These are phyloP conservation scores for Coemansia sp. DNA, from an alignment of 192 early-diverging fungal genomes.

Conservation along the genomic window DNA sequence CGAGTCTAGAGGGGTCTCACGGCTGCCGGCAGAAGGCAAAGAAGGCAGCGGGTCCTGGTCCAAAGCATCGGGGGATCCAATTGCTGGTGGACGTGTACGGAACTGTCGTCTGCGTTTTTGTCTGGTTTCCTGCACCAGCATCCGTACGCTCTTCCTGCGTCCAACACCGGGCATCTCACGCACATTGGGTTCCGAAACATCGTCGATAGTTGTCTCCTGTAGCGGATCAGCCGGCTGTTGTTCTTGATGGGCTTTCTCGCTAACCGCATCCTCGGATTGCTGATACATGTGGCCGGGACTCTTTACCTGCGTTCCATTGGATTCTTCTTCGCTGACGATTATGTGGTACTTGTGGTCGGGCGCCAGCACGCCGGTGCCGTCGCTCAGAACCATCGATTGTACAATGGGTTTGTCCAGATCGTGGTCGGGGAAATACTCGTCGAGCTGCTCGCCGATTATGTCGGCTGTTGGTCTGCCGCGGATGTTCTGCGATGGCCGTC, in stretches of 20 bases:
- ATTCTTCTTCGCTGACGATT: slow-evolving; percentile 35
- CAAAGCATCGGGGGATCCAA: not conserved
- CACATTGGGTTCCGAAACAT: not conserved
- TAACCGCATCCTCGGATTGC: not conserved
- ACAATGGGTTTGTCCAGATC: slow-evolving; percentile 74
- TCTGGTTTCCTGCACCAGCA: slow-evolving; percentile 54
- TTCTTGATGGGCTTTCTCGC: not conserved
- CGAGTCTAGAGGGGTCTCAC: too few species aligned
- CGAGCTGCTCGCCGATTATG: slow-evolving; percentile 65
- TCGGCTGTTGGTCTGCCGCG: slow-evolving; percentile 64
- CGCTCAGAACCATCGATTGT: slow-evolving; percentile 40
- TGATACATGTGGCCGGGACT: too few species aligned
- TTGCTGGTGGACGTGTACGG: not conserved
- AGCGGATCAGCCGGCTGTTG: not conserved
- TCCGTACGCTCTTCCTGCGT: slow-evolving; percentile 54
- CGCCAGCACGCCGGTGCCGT: slow-evolving; percentile 16
- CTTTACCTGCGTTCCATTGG: not conserved
- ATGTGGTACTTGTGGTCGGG: slow-evolving; percentile 42
- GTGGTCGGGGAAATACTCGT: slow-evolving; percentile 72
- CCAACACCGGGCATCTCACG: slow-evolving; percentile 6
- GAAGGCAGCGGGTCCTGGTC: not conserved
- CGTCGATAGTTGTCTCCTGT: too few species aligned
- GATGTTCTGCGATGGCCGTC: slow-evolving; percentile 29
- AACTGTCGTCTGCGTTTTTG: slow-evolving; percentile 12
- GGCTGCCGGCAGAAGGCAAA: not conserved